Evolutionary conservation across 768 basidiomycete species (phyloP).

Genomic region (Dioszegia aurantiaca): DNA sequence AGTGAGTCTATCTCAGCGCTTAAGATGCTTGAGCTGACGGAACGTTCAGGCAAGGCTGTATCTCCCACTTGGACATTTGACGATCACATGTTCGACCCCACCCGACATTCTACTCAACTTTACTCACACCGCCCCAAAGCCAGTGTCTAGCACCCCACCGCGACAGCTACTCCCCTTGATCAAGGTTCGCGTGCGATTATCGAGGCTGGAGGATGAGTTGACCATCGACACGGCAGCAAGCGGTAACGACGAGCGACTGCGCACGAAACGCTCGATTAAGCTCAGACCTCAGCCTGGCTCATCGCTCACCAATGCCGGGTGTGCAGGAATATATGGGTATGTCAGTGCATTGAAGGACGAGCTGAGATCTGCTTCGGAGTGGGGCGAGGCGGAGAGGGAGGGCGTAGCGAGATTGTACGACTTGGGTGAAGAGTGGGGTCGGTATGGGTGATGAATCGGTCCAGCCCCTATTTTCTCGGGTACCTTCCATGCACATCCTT

Average conservation of each 20-base stretch:
- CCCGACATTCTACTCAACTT: constrained; percentile 36
- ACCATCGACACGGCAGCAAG: constrained; percentile 1
- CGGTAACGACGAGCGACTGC: background rate
- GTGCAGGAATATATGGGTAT: too few relatives aligned
- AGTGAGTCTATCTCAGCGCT: constrained; percentile 18
- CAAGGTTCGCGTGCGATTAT: constrained; percentile 3
- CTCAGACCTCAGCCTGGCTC: too few relatives aligned
- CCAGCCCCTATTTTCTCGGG: too few relatives aligned
- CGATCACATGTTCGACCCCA: constrained; percentile 37
- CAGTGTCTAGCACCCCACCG: background rate
- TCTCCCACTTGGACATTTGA: constrained; percentile 26
- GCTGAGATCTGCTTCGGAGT: background rate
- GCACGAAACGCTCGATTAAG: background rate
- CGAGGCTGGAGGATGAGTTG: background rate
- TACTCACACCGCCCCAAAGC: background rate
- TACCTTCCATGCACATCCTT: too few relatives aligned
- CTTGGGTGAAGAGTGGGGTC: constrained; percentile 24
- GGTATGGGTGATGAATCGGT: constrained; percentile 21
- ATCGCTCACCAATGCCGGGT: too few relatives aligned
- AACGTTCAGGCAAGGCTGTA: constrained; percentile 34
- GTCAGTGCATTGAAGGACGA: background rate
- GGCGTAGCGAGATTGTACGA: constrained; percentile 22
- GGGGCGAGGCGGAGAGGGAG: constrained; percentile 27
- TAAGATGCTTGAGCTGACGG: background rate
- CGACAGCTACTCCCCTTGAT: background rate